Evolutionary conservation across 257 asterid species (phyloP).

Genomic region (Nemophila menziesii): DNA sequence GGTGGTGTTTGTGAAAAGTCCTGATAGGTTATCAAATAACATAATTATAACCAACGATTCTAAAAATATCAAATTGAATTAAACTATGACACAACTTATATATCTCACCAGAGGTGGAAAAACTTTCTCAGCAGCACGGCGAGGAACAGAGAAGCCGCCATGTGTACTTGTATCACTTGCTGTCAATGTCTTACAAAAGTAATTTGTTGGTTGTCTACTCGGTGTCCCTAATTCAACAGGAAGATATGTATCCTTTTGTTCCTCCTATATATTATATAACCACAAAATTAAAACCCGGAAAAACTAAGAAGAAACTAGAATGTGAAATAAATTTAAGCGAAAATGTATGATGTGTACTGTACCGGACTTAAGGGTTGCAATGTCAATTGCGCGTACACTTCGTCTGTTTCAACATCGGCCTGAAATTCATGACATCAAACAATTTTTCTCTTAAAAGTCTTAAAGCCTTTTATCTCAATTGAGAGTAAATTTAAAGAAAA

Average conservation of each 20-base stretch:
- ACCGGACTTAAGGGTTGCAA: conserved; percentile 89
- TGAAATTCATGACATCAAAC: conserved; percentile 30
- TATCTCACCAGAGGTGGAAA: conserved; percentile 80
- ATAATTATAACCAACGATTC: conserved; percentile 3
- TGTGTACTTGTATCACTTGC: conserved; percentile 98
- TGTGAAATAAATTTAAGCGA: not conserved
- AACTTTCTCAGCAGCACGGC: conserved; percentile 99
- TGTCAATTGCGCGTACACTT: conserved; percentile 97
- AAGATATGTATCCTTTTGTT: conserved; percentile 79
- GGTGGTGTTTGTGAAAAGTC: conserved; percentile 97
- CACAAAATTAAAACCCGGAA: not conserved
- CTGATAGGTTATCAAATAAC: conserved; percentile 29
- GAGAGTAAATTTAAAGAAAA: conserved; percentile 22
- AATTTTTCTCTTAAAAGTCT: not conserved
- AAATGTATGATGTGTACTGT: conserved; percentile 29
- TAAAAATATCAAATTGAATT: conserved; percentile 6
- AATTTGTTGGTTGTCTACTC: conserved; percentile 83
- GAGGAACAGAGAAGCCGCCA: conserved; percentile 97
- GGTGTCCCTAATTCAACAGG: conserved; percentile 87
- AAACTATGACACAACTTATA: no score
- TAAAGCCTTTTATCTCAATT: not conserved
- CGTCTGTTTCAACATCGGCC: conserved; percentile 98
- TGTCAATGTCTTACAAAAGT: conserved; percentile 91
- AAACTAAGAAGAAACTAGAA: not conserved
- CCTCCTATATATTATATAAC: conserved; percentile 39